Evolutionary conservation across 2,329 filamentous ascomycete species (phyloP), one percentile per base, ranked within the genome.

Genomic region (Cladosporium halotolerans): DNA sequence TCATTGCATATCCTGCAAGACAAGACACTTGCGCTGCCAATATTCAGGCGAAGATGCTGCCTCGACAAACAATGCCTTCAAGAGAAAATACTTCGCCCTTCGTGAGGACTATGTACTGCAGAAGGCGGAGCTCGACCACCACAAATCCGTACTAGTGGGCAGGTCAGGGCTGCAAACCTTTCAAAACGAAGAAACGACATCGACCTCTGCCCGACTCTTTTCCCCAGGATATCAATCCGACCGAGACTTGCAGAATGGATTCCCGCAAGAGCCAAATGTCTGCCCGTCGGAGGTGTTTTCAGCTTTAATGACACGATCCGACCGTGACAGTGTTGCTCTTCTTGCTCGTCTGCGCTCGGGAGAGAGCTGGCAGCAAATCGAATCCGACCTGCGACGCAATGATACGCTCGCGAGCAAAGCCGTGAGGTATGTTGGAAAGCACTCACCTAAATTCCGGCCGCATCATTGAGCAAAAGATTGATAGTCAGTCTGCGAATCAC

Each of bases 271-370:
- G 11, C 5, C 34, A 13, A 13, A 13, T 4, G 11, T 9, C 11
- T 38, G 10, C 11, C 10, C 34, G 34, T 6, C 14, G 11, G 10
- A n/a, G 4, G 4, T 53, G n/a, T 28, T 53, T 5, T 3, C 9
- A 2, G 44, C 51, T 9, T 9, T 53, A 16, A 23, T 28, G 9
- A 33, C 13, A 3, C 14, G 13, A 9, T 48, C 51, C 14, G 51
- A 53, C 44, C 23, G 33, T 32, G 51, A 41, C 3, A 53, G 43
- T 31, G 42, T 34, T 8, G 7, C 39, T 9, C 14, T 48, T 9
- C 38, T 53, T 6, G 44, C 51, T 8, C 51, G 51, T 9, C 13
- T 53, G 10, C 34, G 51, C 16, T 14, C 43, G 13, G 51, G 44
- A 11, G 44, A 53, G 7, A 10, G 38, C 9, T 4, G 32, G n/a